Percentiles rank a stretch among this genome's conserved stretches.
phyloP scores from a whole-genome alignment of 768 basidiomycete genomes.

The Antrodiella citrinella region DNA sequence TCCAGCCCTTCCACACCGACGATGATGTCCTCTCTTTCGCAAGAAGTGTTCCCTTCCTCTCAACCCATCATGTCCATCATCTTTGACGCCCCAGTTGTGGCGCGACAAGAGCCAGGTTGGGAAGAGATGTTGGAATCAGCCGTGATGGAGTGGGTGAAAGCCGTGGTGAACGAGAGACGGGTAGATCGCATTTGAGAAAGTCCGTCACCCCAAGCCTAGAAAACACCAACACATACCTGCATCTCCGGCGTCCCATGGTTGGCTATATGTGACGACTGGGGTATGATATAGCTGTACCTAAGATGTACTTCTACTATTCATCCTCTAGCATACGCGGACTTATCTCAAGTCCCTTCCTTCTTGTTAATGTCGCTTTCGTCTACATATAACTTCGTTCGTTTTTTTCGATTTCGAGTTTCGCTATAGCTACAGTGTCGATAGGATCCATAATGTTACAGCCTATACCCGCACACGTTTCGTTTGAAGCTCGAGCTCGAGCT shows the following conservation, averaged over 20 bases:
- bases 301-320: neutral
- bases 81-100: conserved; percentile 72
- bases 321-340: too few relatives aligned
- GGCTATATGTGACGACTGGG: too few relatives aligned
- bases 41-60: conserved; percentile 28
- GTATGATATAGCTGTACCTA: neutral
- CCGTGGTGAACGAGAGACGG: conserved; percentile 53
- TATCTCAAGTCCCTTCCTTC: too few relatives aligned
- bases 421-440: neutral
- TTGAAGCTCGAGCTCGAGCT: too few relatives aligned
- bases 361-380: too few relatives aligned
- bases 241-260: too few relatives aligned
- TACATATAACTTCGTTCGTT: neutral
- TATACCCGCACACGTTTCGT: too few relatives aligned
- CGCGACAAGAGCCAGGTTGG: conserved; percentile 72
- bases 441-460: neutral
- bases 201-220: too few relatives aligned
- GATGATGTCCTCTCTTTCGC: conserved; percentile 20
- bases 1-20: conserved; percentile 10
- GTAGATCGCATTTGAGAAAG: too few relatives aligned
- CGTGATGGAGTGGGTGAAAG: conserved; percentile 57
- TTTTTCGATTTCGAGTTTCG: neutral
- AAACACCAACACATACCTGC: too few relatives aligned
- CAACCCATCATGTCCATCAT: conserved; percentile 36
- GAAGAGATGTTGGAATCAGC: conserved; percentile 65